Conservation (phyloP, 2,329 filamentous ascomycete genomes). For the Aspergillus pseudotamarii region DNA sequence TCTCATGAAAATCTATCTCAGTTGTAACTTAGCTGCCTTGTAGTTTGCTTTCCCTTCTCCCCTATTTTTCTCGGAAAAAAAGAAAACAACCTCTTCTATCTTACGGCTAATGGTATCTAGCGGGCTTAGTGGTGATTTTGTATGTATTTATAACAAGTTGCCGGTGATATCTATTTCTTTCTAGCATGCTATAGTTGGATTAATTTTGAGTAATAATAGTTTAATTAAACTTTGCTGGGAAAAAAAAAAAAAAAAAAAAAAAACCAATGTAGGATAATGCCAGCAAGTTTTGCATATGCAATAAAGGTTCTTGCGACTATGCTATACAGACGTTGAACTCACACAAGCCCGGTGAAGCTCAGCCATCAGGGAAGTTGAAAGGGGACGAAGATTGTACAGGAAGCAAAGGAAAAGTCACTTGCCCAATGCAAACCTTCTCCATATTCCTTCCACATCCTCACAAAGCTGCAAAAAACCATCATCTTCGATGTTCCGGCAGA, state of each 20-base stretch:
- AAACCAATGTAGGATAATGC: background rate
- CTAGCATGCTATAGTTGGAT: background rate
- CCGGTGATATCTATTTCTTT: background rate
- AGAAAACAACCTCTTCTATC: slow-evolving; percentile 1
- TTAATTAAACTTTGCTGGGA: background rate
- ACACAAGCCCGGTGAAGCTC: background rate
- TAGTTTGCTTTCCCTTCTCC: slow-evolving; percentile 5
- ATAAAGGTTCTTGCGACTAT: background rate
- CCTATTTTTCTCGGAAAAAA: background rate
- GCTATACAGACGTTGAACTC: background rate
- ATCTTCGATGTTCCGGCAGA: slow-evolving; percentile 46
- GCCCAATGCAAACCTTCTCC: slow-evolving; percentile 45
- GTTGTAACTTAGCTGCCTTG: slow-evolving; percentile 6
- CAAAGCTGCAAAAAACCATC: slow-evolving; percentile 44
- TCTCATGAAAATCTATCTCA: slow-evolving; percentile 4
- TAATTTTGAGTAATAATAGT: background rate
- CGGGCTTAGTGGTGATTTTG: slow-evolving; percentile 5
- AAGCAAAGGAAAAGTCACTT: slow-evolving; percentile 9
- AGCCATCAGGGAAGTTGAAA: background rate
- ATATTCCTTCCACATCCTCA: slow-evolving; percentile 44
- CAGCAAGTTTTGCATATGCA: background rate
- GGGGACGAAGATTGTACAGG: background rate
- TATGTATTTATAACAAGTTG: slow-evolving; percentile 10
- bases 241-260: no score
- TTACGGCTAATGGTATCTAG: slow-evolving; percentile 10